A percentile compares a stretch with the other conserved stretches of the same genome.
phyloP scores from a whole-genome alignment of 495 filamentous ascomycete species.

The Aspergillus sclerotiicarbonarius region DNA sequence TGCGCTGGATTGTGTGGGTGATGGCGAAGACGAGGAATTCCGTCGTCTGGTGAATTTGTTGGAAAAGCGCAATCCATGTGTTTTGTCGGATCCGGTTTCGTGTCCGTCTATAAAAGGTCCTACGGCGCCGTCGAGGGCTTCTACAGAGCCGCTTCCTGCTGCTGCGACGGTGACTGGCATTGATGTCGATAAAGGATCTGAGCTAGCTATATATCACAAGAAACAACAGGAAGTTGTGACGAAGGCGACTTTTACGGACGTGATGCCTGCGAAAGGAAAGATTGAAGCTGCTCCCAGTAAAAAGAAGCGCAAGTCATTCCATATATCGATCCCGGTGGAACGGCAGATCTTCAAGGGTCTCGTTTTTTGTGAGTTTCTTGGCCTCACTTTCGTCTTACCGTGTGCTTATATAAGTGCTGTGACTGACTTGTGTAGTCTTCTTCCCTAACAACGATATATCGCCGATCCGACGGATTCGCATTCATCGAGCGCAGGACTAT shows the following conservation, averaged over 20 bases:
- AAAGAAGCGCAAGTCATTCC: conserved; percentile 26
- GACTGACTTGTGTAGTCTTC: conserved; percentile 52
- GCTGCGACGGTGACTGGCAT: neutral
- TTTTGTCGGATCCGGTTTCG: neutral
- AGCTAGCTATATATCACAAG: neutral
- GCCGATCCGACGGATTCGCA: conserved; percentile 62
- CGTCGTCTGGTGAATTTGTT: conserved; percentile 4
- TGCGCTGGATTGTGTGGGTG: conserved; percentile 39
- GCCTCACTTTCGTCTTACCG: neutral
- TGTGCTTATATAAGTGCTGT: neutral
- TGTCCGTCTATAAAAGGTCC: neutral
- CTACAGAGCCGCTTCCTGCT: neutral
- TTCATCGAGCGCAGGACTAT: conserved; percentile 70
- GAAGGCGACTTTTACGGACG: conserved; percentile 4
- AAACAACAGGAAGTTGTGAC: neutral
- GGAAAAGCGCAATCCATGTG: neutral
- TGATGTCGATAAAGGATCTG: neutral
- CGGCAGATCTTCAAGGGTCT: conserved; percentile 65
- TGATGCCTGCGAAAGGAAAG: neutral
- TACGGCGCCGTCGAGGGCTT: neutral
- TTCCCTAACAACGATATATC: conserved; percentile 76
- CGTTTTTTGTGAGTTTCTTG: conserved; percentile 52
- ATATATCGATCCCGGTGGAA: conserved; percentile 51
- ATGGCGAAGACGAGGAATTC: conserved; percentile 27
- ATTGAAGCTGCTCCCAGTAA: conserved; percentile 5